These are phyloP conservation scores for Chenopodium quinoa DNA, from an alignment of 148 eudicot species.

Conservation along the genomic window DNA sequence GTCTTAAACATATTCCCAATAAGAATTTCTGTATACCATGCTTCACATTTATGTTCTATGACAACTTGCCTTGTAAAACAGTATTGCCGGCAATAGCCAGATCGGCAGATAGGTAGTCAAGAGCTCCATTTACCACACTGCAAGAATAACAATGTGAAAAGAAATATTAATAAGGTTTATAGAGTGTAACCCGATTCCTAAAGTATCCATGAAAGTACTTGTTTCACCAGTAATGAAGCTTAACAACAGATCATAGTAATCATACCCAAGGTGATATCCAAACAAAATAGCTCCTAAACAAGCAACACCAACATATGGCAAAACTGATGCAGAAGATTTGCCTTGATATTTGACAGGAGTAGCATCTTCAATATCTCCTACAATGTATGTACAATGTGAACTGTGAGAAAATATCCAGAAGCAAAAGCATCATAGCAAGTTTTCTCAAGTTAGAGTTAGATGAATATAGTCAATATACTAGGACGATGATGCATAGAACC, in stretches of 20 bases:
- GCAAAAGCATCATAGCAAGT: not conserved
- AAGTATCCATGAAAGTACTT: not conserved
- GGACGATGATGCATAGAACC: not conserved
- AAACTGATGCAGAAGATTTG: constrained; percentile 74
- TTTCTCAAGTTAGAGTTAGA: no score
- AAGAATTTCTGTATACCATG: not conserved
- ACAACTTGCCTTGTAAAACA: constrained; percentile 80
- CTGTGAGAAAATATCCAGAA: constrained; percentile 18
- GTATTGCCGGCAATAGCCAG: constrained; percentile 84
- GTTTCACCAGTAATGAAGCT: not conserved
- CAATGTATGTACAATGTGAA: constrained; percentile 30
- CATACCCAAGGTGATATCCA: constrained; percentile 99
- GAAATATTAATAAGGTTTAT: not conserved
- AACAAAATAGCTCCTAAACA: constrained; percentile 95
- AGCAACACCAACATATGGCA: constrained; percentile 96
- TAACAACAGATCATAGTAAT: not conserved
- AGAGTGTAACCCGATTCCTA: not conserved
- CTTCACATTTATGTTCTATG: constrained; percentile 2
- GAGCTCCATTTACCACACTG: constrained; percentile 98
- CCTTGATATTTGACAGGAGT: constrained; percentile 52
- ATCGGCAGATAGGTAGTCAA: constrained; percentile 84
- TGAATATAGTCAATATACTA: not conserved
- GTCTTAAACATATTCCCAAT: not conserved
- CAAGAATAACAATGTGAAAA: constrained; percentile 18
- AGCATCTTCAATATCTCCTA: constrained; percentile 68